Percentiles rank a stretch among this genome's conserved stretches.
These are phyloP conservation scores for Phoenix roebelenii DNA, from an alignment of 176 grass and related monocot genomes.

Conservation along the genomic window DNA sequence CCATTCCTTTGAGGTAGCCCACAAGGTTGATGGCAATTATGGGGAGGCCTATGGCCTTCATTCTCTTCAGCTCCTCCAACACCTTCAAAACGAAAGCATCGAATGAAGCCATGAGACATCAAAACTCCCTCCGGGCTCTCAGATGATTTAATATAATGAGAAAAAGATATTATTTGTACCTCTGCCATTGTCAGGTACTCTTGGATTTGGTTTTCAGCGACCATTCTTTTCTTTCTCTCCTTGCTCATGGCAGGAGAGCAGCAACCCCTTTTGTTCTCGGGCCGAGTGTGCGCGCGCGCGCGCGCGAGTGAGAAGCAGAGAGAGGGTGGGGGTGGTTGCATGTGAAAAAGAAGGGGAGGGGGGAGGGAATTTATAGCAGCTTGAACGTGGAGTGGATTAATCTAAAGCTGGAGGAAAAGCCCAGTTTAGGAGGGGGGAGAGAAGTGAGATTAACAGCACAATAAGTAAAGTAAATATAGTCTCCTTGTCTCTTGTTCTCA, in stretches of 20 bases:
- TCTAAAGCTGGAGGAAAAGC: background rate
- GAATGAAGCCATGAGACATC: background rate
- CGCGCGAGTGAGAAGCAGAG: background rate
- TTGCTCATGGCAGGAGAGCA: too few relatives aligned
- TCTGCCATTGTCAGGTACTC: background rate
- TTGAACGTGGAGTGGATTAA: background rate
- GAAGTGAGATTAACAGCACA: background rate
- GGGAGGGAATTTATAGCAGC: background rate
- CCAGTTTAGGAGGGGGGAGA: background rate
- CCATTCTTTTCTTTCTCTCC: background rate
- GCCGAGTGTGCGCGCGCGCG: background rate
- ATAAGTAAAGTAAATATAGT: background rate
- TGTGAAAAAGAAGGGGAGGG: background rate
- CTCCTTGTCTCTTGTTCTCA: background rate
- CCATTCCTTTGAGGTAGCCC: constrained; percentile 14
- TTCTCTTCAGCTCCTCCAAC: constrained; percentile 12
- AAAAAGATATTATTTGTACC: background rate
- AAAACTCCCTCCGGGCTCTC: background rate
- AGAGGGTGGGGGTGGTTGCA: background rate
- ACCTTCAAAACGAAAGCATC: background rate
- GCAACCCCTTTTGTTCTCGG: too few relatives aligned
- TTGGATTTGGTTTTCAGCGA: background rate
- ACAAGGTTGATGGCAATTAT: constrained; percentile 15
- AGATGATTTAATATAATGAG: background rate
- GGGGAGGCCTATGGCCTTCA: constrained; percentile 16